phyloP scores from a whole-genome alignment of 805 yeast genomes.

The Yarrowia porcina region DNA sequence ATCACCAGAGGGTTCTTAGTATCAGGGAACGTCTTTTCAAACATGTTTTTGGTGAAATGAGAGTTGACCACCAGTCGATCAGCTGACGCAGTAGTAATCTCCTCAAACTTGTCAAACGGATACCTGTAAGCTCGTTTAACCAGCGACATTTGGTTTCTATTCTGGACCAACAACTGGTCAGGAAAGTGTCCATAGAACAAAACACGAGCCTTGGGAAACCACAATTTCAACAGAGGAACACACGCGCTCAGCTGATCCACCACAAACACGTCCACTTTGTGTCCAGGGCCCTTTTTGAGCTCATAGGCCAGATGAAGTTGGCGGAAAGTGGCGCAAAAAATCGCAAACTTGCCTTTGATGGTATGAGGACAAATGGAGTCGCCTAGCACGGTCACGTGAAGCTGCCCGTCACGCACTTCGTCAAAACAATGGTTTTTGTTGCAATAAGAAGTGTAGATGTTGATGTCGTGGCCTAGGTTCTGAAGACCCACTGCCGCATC shows the following conservation, averaged over 20 bases:
- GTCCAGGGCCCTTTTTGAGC: slow-evolving; percentile 48
- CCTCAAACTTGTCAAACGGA: slow-evolving; percentile 84
- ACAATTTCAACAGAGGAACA: slow-evolving; percentile 59
- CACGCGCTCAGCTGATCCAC: slow-evolving; percentile 88
- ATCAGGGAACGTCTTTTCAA: slow-evolving; percentile 55
- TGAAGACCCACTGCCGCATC: slow-evolving; percentile 92
- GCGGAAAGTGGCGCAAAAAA: slow-evolving; percentile 77
- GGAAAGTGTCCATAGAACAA: slow-evolving; percentile 97
- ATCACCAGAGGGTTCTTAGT: slow-evolving; percentile 52
- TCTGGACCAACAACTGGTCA: slow-evolving; percentile 68
- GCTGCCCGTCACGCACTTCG: slow-evolving; percentile 57
- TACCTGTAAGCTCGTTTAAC: slow-evolving; percentile 64
- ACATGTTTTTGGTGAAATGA: slow-evolving; percentile 70
- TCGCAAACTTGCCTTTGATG: slow-evolving; percentile 63
- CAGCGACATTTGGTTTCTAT: slow-evolving; percentile 44
- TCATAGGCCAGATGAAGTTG: slow-evolving; percentile 63
- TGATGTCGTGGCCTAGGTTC: slow-evolving; percentile 57
- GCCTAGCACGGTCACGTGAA: slow-evolving; percentile 72
- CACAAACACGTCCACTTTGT: slow-evolving; percentile 64
- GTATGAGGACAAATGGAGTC: slow-evolving; percentile 74
- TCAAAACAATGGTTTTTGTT: slow-evolving; percentile 86
- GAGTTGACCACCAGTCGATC: slow-evolving; percentile 88
- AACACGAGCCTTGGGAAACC: slow-evolving; percentile 45
- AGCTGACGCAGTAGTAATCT: slow-evolving; percentile 68
- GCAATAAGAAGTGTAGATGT: slow-evolving; percentile 85